Base-by-base conservation (phyloP, 192 early-diverging fungal species). In the Backusella macrospora region DNA sequence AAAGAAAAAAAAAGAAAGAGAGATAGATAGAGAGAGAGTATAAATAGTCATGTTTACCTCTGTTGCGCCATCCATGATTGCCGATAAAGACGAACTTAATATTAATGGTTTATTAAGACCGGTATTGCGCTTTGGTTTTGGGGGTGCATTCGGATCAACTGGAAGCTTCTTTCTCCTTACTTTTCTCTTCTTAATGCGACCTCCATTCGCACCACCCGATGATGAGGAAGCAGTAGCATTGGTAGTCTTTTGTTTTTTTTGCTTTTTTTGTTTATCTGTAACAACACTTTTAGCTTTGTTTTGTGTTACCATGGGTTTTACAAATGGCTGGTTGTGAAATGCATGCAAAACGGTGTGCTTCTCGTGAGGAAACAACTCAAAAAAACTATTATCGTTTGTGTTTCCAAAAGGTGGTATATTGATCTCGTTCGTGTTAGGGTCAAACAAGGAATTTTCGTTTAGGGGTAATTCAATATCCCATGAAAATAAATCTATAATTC, bases 91-190 rank as follows among this genome's bases (percentile, higher is more conserved):
- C 15, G 76, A 23, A 15, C 83, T 83, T 63, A 89, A 71, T 34
- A 89, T 68, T 23, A 88, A 34, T 4, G 82, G 76, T 52, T 86
- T 84, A 59, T 84, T 83, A 43, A 87, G 74, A 7, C 86, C 84
- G 13, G 77, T 85, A 13, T 79, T 82, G 42, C 76, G 38, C 46
- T 81, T 81, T 21, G 84, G 73, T 75, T 83, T 82, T 23, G 79
- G 73, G 21, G 71, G 69, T 10, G 79, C 83, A 52, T 73, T 72
- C 37, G 75, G 75, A 62, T 76, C 75, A 47, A 68, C 23, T 45
- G 40, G 52, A 43, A 62, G 34, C 47, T 70, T 70, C 68, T 71
- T 76, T 45, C 44, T 68, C 42, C 26, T 68, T 26, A 18, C 26
- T 68, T 68, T 68, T 47, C 21, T 21, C 26, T 68, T 68, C 67